These are phyloP conservation scores for Exobasidium cylindrosporum DNA, from an alignment of 1,284 basidiomycete species.

Conservation along the genomic window DNA sequence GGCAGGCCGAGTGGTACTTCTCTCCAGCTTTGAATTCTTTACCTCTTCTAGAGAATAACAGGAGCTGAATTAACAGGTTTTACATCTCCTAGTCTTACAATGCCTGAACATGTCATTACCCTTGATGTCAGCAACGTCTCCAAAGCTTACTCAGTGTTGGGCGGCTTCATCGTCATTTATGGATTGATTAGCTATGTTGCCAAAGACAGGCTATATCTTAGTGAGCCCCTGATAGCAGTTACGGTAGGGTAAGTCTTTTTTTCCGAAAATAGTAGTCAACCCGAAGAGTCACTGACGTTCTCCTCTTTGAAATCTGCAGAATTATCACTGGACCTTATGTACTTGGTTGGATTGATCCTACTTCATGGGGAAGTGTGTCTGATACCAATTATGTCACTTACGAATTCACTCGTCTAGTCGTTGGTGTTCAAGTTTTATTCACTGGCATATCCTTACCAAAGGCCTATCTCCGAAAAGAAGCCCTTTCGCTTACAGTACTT, in stretches of 20 bases:
- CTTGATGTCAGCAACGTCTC: slow-evolving; percentile 45
- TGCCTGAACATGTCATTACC: slow-evolving; percentile 28
- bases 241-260: slow-evolving; percentile 30
- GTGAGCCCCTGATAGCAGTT: slow-evolving; percentile 50
- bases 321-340: slow-evolving; percentile 51
- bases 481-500: slow-evolving; percentile 51
- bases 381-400: slow-evolving; percentile 52
- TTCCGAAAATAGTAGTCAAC: neutral
- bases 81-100: neutral
- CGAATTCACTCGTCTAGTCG: slow-evolving; percentile 54
- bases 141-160: slow-evolving; percentile 45
- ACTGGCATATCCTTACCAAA: slow-evolving; percentile 56
- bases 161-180: slow-evolving; percentile 51
- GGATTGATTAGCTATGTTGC: slow-evolving; percentile 50
- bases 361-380: slow-evolving; percentile 36
- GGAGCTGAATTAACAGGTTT: too few relatives aligned
- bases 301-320: neutral
- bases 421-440: slow-evolving; percentile 55
- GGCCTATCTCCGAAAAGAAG: slow-evolving; percentile 49
- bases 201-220: slow-evolving; percentile 50
- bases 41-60: too few relatives aligned
- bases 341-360: slow-evolving; percentile 50
- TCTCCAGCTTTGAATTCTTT: too few relatives aligned
- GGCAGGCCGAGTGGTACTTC: too few relatives aligned
- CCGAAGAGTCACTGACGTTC: neutral